Evolutionary conservation across 2,329 filamentous ascomycete genomes (phyloP).

Genomic region (Venturia carpophila): DNA sequence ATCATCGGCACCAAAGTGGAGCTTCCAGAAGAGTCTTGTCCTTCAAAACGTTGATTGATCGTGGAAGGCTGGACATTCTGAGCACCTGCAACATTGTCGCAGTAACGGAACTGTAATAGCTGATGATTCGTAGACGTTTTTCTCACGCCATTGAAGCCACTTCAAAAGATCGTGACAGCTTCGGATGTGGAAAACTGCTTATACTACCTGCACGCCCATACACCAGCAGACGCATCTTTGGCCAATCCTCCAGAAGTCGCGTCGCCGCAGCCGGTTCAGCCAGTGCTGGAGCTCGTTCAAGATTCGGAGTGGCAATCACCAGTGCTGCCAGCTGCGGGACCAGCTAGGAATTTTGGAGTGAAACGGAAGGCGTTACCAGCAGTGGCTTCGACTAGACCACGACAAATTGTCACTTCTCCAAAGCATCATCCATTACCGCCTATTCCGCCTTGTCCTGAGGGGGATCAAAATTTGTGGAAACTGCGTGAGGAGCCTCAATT

Average conservation of each 20-base stretch:
- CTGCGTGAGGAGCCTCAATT: neutral
- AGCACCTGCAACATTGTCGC: conserved; percentile 17
- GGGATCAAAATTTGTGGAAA: neutral
- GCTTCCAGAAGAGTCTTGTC: neutral
- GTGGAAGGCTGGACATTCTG: neutral
- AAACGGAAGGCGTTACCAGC: neutral
- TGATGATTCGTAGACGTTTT: conserved; percentile 61
- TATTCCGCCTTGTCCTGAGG: conserved; percentile 6
- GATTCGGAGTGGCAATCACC: neutral
- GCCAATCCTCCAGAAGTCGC: conserved; percentile 20
- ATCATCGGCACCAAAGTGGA: neutral
- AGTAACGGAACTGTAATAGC: conserved; percentile 16
- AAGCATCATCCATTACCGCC: conserved; percentile 10
- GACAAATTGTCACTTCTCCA: neutral
- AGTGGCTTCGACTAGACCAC: neutral
- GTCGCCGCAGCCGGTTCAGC: conserved; percentile 25
- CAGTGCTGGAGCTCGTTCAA: conserved; percentile 18
- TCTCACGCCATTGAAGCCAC: conserved; percentile 82
- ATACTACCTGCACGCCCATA: conserved; percentile 81
- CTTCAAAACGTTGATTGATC: too few species aligned
- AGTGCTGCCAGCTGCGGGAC: neutral
- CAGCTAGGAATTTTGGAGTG: neutral
- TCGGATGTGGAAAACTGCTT: conserved; percentile 81
- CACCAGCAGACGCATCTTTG: conserved; percentile 44
- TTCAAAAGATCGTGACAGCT: conserved; percentile 77